These are phyloP conservation scores for Plenodomus biglobosus DNA, from an alignment of 2,329 filamentous ascomycete species.

Conservation along the genomic window DNA sequence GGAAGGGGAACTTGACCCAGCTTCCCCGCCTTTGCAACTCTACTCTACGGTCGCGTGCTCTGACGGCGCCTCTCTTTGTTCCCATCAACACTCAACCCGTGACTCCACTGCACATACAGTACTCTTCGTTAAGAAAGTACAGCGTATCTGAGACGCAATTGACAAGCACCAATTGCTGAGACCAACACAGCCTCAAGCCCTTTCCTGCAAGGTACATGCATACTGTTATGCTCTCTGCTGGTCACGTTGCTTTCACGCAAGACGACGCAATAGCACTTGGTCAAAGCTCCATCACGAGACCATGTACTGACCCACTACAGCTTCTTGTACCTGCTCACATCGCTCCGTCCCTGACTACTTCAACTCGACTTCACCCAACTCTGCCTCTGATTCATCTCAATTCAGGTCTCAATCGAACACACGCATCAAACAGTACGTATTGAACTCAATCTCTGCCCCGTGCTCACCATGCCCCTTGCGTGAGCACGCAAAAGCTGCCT, in stretches of 20 bases:
- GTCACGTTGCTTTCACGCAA: constrained; percentile 20
- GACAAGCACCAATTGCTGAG: constrained; percentile 3
- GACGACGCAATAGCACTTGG: constrained; percentile 28
- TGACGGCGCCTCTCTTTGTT: constrained; percentile 17
- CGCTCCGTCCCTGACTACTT: constrained; percentile 34
- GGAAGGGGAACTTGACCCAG: constrained; percentile 10
- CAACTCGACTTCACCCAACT: constrained; percentile 22
- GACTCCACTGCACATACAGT: too few relatives aligned
- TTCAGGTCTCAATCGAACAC: constrained; percentile 12
- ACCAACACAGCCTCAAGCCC: constrained; percentile 4
- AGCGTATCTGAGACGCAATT: constrained; percentile 2
- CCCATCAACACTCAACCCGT: constrained; percentile 16
- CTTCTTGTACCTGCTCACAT: constrained; percentile 23
- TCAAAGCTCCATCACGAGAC: constrained; percentile 41
- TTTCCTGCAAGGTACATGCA: constrained; percentile 38
- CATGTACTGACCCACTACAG: constrained; percentile 32
- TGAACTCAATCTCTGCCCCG: neutral
- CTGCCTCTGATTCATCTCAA: constrained; percentile 18
- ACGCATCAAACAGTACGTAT: constrained; percentile 37
- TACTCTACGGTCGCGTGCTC: constrained; percentile 8
- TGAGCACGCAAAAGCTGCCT: constrained; percentile 1
- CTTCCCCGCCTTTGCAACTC: constrained; percentile 19
- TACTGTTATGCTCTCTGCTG: constrained; percentile 1
- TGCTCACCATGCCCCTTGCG: constrained; percentile 1
- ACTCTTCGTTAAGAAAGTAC: too few relatives aligned